phyloP scores from a whole-genome alignment of 768 basidiomycete genomes.

The Suillus subalutaceus region DNA sequence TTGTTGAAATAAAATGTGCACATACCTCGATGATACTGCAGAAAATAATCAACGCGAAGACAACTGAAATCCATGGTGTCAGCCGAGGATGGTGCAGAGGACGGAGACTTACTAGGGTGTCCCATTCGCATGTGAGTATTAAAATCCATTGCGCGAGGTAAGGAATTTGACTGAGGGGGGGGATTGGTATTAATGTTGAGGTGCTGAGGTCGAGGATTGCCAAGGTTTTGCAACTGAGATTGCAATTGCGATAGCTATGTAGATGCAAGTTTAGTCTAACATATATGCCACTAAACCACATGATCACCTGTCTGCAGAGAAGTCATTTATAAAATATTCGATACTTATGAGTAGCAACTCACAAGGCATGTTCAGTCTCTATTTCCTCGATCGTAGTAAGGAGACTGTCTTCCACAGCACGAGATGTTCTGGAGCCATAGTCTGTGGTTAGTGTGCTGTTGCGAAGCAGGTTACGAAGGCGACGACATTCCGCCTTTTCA shows the following conservation, averaged over 20 bases:
- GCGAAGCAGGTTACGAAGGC: slow-evolving; percentile 34
- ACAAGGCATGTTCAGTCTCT: slow-evolving; percentile 30
- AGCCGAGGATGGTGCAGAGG: neutral
- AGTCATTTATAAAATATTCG: neutral
- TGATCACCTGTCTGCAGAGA: slow-evolving; percentile 9
- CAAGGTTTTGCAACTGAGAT: slow-evolving; percentile 40
- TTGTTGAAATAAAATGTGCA: neutral
- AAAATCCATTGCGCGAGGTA: slow-evolving; percentile 40
- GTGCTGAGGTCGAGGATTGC: slow-evolving; percentile 31
- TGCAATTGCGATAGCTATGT: slow-evolving; percentile 36
- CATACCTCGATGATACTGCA: slow-evolving; percentile 69
- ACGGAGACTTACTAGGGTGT: slow-evolving; percentile 51
- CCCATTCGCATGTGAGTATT: slow-evolving; percentile 50
- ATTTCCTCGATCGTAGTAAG: slow-evolving; percentile 35
- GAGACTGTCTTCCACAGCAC: slow-evolving; percentile 39
- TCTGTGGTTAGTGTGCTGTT: slow-evolving; percentile 29
- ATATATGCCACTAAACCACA: neutral
- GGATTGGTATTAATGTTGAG: slow-evolving; percentile 46
- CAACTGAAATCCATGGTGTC: slow-evolving; percentile 46
- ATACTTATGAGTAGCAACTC: slow-evolving; percentile 15
- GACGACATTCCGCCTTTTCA: slow-evolving; percentile 33
- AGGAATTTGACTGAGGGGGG: slow-evolving; percentile 54
- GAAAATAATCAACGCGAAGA: slow-evolving; percentile 49
- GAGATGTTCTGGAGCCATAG: slow-evolving; percentile 39
- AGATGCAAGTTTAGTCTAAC: slow-evolving; percentile 20